Evolutionary conservation across 1,284 basidiomycete species (phyloP), one percentile per base, ranked within the genome.

Genomic region (Sporisorium exsertum): DNA sequence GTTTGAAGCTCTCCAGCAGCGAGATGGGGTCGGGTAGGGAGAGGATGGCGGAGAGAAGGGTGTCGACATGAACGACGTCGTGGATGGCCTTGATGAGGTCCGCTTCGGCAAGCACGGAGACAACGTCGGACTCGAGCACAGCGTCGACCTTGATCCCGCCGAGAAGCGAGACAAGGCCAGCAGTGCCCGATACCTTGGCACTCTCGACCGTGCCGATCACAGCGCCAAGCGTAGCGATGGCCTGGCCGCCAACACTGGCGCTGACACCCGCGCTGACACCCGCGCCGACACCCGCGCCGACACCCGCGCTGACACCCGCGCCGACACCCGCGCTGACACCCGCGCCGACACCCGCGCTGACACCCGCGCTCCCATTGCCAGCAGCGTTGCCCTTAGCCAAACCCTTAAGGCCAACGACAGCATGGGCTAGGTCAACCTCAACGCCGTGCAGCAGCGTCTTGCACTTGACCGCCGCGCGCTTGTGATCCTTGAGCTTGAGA

Each of bases 401-500:
- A 6, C 35, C 26, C 20, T 56, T 33, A 10, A 64, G 49, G 29
- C 64, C 64, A 15, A 27, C 43, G 3, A 58, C 24, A 7, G 52
- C 53, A 26, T 22, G n/a, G 12, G 58, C 49, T 2, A 71, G 49
- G 0, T 52, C 57, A 27, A 20, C 33, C 29, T 58, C 53, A 46
- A 65, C 45, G 10, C 51, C 26, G 13, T 20, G 13, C 20, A 71
- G 63, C 20, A 71, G 49, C 32, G 20, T 45, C 12, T 65, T 7
- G 7, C 45, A 24, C 55, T 58, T 47, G 7, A 10, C 27, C 16
- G 29, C 50, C 13, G 53, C 58, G 3, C 43, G 22, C 51, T 61
- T 58, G 55, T 50, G 54, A 29, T 60, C 63, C 45, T 58, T 58
- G 46, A 47, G 32, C 55, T 58, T 58, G 53, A 64, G 43, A 24